Conservation (phyloP, 805 yeast species). For the Teunomyces panamensis region DNA sequence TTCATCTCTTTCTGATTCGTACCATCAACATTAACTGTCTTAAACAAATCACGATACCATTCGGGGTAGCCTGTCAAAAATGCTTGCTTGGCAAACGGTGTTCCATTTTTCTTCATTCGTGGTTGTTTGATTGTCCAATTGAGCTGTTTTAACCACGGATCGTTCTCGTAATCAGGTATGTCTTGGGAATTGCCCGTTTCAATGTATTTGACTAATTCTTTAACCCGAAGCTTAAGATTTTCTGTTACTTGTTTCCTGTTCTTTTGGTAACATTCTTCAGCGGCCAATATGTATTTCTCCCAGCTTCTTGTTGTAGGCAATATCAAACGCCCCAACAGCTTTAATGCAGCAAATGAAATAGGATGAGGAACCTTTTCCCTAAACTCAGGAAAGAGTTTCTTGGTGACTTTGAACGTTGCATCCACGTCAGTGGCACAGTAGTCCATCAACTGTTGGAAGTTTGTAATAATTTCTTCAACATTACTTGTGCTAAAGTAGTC, state of each 20-base stretch:
- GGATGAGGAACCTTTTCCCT: slow-evolving; percentile 81
- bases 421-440: slow-evolving; percentile 87
- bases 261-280: slow-evolving; percentile 66
- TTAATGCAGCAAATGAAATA: slow-evolving; percentile 84
- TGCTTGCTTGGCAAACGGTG: slow-evolving; percentile 64
- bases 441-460: slow-evolving; percentile 58
- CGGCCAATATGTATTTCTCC: slow-evolving; percentile 63
- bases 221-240: slow-evolving; percentile 58
- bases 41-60: slow-evolving; percentile 74
- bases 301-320: slow-evolving; percentile 76
- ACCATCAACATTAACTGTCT: slow-evolving; percentile 32
- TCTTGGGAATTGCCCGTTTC: slow-evolving; percentile 20
- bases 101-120: slow-evolving; percentile 64
- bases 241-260: slow-evolving; percentile 54
- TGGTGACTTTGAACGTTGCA: slow-evolving; percentile 68
- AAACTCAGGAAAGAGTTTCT: slow-evolving; percentile 68
- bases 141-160: slow-evolving; percentile 88
- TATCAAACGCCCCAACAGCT: slow-evolving; percentile 68
- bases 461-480: slow-evolving; percentile 49
- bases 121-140: slow-evolving; percentile 76
- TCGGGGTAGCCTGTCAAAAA: slow-evolving; percentile 88
- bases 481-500: slow-evolving; percentile 59
- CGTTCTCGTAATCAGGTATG: slow-evolving; percentile 43
- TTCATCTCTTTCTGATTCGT: slow-evolving; percentile 41
- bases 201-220: slow-evolving; percentile 47